Base-by-base conservation (phyloP, 1,284 basidiomycete genomes). In the Anthracocystis walkeri region DNA sequence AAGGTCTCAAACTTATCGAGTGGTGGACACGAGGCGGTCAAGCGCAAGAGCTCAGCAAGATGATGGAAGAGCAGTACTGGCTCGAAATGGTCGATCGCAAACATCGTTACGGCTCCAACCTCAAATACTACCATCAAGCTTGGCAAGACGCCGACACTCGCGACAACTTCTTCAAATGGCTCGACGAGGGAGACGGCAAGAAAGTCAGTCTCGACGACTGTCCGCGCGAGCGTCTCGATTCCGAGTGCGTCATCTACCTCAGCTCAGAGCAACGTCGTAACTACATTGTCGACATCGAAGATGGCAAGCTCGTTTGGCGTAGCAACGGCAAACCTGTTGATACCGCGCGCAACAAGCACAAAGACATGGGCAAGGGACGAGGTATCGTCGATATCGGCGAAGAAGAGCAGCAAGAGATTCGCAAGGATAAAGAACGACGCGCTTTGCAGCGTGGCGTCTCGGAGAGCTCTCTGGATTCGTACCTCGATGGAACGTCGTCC, bases 231-330 rank as follows among this genome's bases (percentile, higher is more conserved):
- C 88, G 89, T 59, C 87, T 93, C 27, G 91, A 93, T 69, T 89
- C 87, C 77, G 91, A 93, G 86, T 76, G 84, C 14, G 70, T 82
- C 67, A 77, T 74, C 62, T 82, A 81, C 55, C 72, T 82, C 51
- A 73, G 70, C 52, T 87, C 88, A 3, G 90, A 91, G 76, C 90
- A 92, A 85, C 87, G 92, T 8, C 85, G 90, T 23, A 92, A 92
- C 79, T 93, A 93, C 79, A 87, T 92, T 4, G 89, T 91, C 58
- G 90, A 90, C 74, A 67, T 81, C n/a, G 73, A 86, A 0, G 86
- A 90, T n/a, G 92, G 92, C 1, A 88, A 87, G 65, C 87, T 93
- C 18, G 86, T 89, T n/a, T 93, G 92, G 92, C 89, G 89, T 2
- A 88, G 88, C 18, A 91, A 90, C 74, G 88, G 89, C 51, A 87